Evolutionary conservation across 1,284 basidiomycete species (phyloP).

Genomic region (Hypsizygus ulmarius): DNA sequence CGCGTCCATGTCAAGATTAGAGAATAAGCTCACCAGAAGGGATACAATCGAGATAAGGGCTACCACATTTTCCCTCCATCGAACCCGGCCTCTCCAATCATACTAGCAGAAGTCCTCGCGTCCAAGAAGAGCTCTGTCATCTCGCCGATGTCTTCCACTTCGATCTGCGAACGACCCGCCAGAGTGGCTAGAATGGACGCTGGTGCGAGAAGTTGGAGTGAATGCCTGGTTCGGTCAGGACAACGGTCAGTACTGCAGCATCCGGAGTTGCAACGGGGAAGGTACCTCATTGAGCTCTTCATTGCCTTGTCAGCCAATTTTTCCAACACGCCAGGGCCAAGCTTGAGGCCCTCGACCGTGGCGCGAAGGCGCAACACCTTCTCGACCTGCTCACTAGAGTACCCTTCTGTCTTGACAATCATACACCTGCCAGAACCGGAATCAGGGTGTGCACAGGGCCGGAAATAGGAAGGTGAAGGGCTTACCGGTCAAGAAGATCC

Average conservation of each 20-base stretch:
- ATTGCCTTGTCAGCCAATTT: slow-evolving; percentile 83
- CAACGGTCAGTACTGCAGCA: neutral
- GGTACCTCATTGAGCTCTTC: slow-evolving; percentile 76
- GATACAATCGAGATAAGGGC: neutral
- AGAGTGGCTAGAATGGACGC: slow-evolving; percentile 86
- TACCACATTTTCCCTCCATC: slow-evolving; percentile 29
- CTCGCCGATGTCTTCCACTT: slow-evolving; percentile 85
- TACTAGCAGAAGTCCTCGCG: slow-evolving; percentile 75
- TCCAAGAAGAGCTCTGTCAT: slow-evolving; percentile 95
- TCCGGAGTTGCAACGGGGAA: slow-evolving; percentile 3
- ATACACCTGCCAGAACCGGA: slow-evolving; percentile 62
- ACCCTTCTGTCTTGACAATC: slow-evolving; percentile 92
- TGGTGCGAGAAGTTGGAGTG: slow-evolving; percentile 89
- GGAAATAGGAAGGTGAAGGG: slow-evolving; percentile 9
- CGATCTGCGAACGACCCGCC: slow-evolving; percentile 78
- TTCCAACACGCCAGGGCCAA: slow-evolving; percentile 79
- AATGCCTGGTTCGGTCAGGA: slow-evolving; percentile 57
- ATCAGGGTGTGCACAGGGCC: slow-evolving; percentile 6
- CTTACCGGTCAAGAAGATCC: slow-evolving; percentile 87
- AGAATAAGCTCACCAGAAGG: neutral
- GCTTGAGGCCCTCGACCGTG: slow-evolving; percentile 81
- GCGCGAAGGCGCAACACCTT: slow-evolving; percentile 87
- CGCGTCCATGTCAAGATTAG: too few species aligned
- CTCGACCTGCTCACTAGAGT: slow-evolving; percentile 83
- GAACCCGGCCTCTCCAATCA: slow-evolving; percentile 49